These are phyloP conservation scores for Yamadazyma spencermartinsiae DNA, from an alignment of 1,139 yeast genomes.

Conservation along the genomic window DNA sequence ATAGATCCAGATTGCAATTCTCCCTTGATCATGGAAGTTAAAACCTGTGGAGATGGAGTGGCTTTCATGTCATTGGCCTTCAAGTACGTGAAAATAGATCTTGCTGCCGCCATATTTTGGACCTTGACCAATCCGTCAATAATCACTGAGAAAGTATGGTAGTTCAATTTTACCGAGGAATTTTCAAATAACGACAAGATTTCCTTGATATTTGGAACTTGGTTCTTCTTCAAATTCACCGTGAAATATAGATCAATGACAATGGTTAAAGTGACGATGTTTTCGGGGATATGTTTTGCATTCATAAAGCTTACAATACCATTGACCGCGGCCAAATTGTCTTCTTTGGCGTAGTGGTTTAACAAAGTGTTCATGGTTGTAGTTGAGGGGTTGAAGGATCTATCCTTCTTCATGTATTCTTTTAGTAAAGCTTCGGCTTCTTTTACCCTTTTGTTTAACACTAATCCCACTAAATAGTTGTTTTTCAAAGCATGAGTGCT, in stretches of 20 bases:
- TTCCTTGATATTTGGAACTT: constrained; percentile 40
- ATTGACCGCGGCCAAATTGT: constrained; percentile 39
- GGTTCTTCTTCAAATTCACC: constrained; percentile 42
- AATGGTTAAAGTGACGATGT: constrained; percentile 66
- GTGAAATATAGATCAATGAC: constrained; percentile 59
- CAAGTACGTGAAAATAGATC: constrained; percentile 41
- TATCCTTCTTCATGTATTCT: constrained; percentile 26
- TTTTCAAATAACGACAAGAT: constrained; percentile 45
- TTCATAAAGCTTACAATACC: constrained; percentile 42
- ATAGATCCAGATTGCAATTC: constrained; percentile 55
- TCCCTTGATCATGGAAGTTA: constrained; percentile 59
- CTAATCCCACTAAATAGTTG: constrained; percentile 38
- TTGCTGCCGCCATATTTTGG: constrained; percentile 53
- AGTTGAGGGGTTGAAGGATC: constrained; percentile 33
- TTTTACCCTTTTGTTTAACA: constrained; percentile 28
- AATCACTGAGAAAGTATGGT: constrained; percentile 53
- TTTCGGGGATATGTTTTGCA: constrained; percentile 49
- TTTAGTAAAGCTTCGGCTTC: constrained; percentile 38
- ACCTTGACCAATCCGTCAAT: constrained; percentile 57
- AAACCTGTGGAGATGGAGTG: constrained; percentile 39
- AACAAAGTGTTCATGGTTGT: constrained; percentile 40
- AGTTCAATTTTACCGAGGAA: constrained; percentile 47
- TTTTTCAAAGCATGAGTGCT: constrained; percentile 33
- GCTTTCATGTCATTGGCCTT: constrained; percentile 29
- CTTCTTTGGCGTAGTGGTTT: constrained; percentile 28